Evolutionary conservation across 2,329 filamentous ascomycete genomes (phyloP), one percentile per base, ranked within the genome.

Genomic region (Blastomyces gilchristii): DNA sequence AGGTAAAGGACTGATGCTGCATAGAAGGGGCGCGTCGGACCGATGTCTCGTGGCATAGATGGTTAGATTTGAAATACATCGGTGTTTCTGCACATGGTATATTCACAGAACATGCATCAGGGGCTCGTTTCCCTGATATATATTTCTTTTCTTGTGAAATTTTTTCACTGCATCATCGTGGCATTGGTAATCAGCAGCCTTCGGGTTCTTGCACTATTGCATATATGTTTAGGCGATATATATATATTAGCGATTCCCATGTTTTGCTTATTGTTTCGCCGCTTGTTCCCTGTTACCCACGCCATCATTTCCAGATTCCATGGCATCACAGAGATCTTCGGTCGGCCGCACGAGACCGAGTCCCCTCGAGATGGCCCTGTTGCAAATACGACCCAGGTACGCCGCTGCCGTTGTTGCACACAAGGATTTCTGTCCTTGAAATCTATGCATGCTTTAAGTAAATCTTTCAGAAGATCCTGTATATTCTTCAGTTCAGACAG

Each of bases 31-130:
- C 6, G 8, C 45, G 52, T 3, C 18, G 52, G 52, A 56, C 52
- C 37, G 37, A 57, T 57, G n/a, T 57, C 54, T 57, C 54, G 54
- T 58, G 37, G 37, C 37, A 12, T 43, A 11, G 18, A 58, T 58
- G 37, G 37, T 58, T 37, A 43, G 37, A 58, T 58, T 58, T 58
- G 34, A 58, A 58, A 58, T 58, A 43, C 16, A 43, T 12, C 18
- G 22, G n/a, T 58, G 34, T 41, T 41, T 43, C 34, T 16, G 34
- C 54, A 58, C 37, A 43, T 58, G 54, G 54, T 43, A 58, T 58
- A 37, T 52, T 25, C 22, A 52, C 7, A 11, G 53, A 39, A 11
- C 54, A 43, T 43, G 37, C 34, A 22, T n/a, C 31, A 41, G n/a
- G n/a, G 54, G 54, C 16, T 39, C 8, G 14, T 6, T 37, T 43